These are phyloP conservation scores for Endothia cerciana DNA, from an alignment of 2,329 filamentous ascomycete genomes.

Conservation along the genomic window DNA sequence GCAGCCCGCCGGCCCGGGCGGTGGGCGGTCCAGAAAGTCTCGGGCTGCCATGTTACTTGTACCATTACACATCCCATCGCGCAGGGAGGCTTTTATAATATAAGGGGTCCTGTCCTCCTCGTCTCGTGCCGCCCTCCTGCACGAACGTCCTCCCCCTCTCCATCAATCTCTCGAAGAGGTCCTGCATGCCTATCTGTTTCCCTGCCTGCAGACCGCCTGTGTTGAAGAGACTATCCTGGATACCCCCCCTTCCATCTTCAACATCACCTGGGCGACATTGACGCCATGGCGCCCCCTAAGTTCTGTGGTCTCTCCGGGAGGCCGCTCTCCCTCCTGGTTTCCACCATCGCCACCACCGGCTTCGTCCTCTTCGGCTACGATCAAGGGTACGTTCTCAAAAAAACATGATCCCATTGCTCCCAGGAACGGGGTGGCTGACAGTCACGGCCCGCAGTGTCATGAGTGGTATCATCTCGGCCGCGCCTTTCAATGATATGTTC, in stretches of 20 bases:
- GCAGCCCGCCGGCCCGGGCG: too few relatives aligned
- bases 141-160: not conserved
- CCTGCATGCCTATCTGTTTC: not conserved
- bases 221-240: not conserved
- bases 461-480: conserved; percentile 57
- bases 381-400: conserved; percentile 47
- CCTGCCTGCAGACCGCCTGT: not conserved
- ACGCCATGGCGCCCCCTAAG: conserved; percentile 44
- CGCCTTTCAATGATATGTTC: conserved; percentile 54
- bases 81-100: not conserved
- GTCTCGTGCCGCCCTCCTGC: not conserved
- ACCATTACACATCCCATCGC: not conserved
- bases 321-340: conserved; percentile 59
- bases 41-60: not conserved
- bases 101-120: not conserved
- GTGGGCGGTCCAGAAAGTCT: not conserved
- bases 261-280: not conserved
- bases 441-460: conserved; percentile 44
- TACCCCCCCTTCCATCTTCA: not conserved
- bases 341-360: conserved; percentile 66
- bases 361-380: conserved; percentile 66
- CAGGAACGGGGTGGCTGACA: conserved; percentile 17
- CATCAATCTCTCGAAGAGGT: not conserved
- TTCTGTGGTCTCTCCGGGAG: conserved; percentile 64
- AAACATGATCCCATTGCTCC: not conserved